Conservation (phyloP, 768 basidiomycete genomes). For the Phlebiopsis flavidoalba region DNA sequence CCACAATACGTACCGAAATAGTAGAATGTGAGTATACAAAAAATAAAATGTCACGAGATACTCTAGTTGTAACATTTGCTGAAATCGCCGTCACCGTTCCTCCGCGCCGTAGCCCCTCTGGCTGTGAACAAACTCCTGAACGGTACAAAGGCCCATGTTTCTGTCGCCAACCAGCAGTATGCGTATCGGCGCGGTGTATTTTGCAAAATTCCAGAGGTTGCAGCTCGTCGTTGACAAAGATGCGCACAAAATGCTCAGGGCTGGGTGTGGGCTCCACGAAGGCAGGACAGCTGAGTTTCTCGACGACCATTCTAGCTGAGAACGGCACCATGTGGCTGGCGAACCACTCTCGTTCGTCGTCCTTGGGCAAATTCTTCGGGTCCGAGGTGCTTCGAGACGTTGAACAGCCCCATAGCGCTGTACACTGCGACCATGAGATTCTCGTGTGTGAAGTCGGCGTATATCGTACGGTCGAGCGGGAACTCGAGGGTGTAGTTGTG, state of each 20-base stretch:
- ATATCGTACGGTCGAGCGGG: conserved; percentile 60
- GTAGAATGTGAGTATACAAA: no score
- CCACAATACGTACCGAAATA: no score
- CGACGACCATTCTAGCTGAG: conserved; percentile 66
- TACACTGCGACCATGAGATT: conserved; percentile 81
- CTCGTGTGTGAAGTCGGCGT: conserved; percentile 84
- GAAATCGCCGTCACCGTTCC: conserved; percentile 68
- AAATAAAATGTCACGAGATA: neutral
- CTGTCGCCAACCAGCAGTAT: conserved; percentile 19
- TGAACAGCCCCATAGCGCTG: conserved; percentile 46
- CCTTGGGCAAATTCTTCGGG: conserved; percentile 14
- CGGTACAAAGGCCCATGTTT: conserved; percentile 54
- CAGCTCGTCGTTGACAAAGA: conserved; percentile 75
- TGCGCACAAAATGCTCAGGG: conserved; percentile 37
- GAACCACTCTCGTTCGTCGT: conserved; percentile 38
- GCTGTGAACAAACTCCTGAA: conserved; percentile 64
- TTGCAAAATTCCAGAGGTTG: conserved; percentile 58
- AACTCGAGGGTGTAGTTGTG: conserved; percentile 79
- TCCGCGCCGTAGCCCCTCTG: conserved; percentile 65
- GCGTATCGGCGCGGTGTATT: conserved; percentile 22
- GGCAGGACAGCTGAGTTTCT: conserved; percentile 49
- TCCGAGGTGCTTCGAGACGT: conserved; percentile 19
- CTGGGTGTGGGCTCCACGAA: neutral
- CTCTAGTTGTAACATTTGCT: conserved; percentile 41
- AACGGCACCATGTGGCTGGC: conserved; percentile 68